Evolutionary conservation across 306 rosid genomes (phyloP).

Genomic region (Acacia crassicarpa): DNA sequence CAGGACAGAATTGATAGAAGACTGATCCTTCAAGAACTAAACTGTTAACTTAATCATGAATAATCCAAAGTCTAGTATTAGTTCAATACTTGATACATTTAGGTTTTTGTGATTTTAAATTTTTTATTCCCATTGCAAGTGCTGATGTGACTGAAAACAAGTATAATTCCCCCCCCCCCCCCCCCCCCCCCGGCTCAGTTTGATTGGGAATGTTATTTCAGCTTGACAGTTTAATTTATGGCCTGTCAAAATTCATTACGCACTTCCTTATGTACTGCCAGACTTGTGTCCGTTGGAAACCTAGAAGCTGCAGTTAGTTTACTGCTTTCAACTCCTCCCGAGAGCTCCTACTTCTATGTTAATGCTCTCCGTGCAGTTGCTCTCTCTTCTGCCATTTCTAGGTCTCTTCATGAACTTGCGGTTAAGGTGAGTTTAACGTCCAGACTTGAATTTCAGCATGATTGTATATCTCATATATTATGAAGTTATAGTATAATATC

Average conservation of each 20-base stretch:
- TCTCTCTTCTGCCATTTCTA: slow-evolving; percentile 93
- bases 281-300: slow-evolving; percentile 93
- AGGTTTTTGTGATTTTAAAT: not conserved
- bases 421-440: slow-evolving; percentile 77
- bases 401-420: slow-evolving; percentile 93
- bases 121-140: not conserved
- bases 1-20: not conserved
- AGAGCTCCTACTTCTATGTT: slow-evolving; percentile 88
- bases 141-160: slow-evolving; percentile 21
- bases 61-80: not conserved
- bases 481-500: slow-evolving; percentile 13
- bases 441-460: slow-evolving; percentile 23
- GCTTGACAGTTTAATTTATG: not conserved
- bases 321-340: slow-evolving; percentile 95
- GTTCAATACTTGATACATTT: not conserved
- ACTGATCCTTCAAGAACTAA: not conserved
- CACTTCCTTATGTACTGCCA: slow-evolving; percentile 35
- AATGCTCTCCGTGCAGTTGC: slow-evolving; percentile 98
- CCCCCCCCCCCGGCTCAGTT: too few species aligned
- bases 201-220: slow-evolving; percentile 34
- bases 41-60: not conserved
- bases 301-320: slow-evolving; percentile 92
- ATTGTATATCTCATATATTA: slow-evolving; percentile 11
- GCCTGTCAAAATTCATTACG: not conserved
- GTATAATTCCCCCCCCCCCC: too few species aligned